A percentile compares a stretch with the other conserved stretches of the same genome.
These are phyloP conservation scores for Metarhizium anisopliae DNA, from an alignment of 2,329 filamentous ascomycete species.

Conservation along the genomic window DNA sequence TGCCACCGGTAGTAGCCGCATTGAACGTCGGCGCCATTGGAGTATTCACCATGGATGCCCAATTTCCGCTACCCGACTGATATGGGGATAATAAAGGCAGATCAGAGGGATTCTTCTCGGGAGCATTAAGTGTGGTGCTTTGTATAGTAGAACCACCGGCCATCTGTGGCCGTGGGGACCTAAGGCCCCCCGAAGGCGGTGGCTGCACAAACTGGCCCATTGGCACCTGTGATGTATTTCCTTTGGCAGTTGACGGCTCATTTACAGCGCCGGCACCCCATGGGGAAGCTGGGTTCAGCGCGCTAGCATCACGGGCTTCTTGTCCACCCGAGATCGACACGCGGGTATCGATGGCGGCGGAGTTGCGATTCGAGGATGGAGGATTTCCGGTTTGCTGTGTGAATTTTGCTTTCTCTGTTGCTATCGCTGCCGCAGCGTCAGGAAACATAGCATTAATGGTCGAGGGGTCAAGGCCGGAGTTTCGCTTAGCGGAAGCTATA, in stretches of 20 bases:
- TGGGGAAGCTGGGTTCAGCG: slow-evolving; percentile 47
- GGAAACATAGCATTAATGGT: slow-evolving; percentile 99
- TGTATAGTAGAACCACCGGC: slow-evolving; percentile 64
- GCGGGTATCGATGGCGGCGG: slow-evolving; percentile 68
- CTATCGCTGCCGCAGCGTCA: slow-evolving; percentile 95
- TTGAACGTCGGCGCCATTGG: slow-evolving; percentile 88
- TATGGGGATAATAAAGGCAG: slow-evolving; percentile 82
- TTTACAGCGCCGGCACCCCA: slow-evolving; percentile 59
- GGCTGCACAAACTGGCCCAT: slow-evolving; percentile 96
- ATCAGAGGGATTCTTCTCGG: slow-evolving; percentile 58
- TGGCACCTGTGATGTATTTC: slow-evolving; percentile 64
- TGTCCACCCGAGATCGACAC: slow-evolving; percentile 58
- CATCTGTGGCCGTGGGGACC: slow-evolving; percentile 69
- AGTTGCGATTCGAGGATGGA: slow-evolving; percentile 89
- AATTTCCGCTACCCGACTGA: slow-evolving; percentile 74
- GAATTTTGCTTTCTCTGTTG: slow-evolving; percentile 95
- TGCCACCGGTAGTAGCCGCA: slow-evolving; percentile 39
- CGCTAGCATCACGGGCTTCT: slow-evolving; percentile 20
- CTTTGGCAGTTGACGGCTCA: slow-evolving; percentile 55
- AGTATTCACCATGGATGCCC: slow-evolving; percentile 98
- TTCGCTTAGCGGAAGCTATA: slow-evolving; percentile 69
- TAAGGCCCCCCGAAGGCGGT: slow-evolving; percentile 60
- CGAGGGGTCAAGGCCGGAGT: slow-evolving; percentile 85
- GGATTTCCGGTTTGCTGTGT: slow-evolving; percentile 89
- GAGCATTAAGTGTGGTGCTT: slow-evolving; percentile 68